A percentile compares a stretch with the other conserved stretches of the same genome.
Conservation (phyloP, 1,139 yeast species). For the Lizanozyma gosingica region DNA sequence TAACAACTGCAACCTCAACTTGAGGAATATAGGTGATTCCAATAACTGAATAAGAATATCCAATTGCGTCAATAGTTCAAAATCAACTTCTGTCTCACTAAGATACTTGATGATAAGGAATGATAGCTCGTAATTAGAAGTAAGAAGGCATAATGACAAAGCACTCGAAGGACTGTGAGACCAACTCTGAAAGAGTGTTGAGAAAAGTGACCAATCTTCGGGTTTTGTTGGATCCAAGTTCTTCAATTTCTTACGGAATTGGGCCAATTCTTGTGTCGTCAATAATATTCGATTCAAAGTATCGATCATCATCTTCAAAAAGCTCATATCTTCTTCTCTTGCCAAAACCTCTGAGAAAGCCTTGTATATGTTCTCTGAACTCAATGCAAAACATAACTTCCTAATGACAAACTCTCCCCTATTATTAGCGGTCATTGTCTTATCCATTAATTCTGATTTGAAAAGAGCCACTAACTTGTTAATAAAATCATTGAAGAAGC, state of each 20-base stretch:
- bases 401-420: slow-evolving; percentile 82
- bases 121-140: slow-evolving; percentile 87
- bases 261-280: slow-evolving; percentile 76
- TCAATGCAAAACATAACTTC: slow-evolving; percentile 71
- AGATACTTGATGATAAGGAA: slow-evolving; percentile 68
- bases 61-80: slow-evolving; percentile 64
- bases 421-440: slow-evolving; percentile 49
- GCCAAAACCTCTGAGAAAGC: slow-evolving; percentile 73
- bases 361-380: slow-evolving; percentile 76
- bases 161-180: slow-evolving; percentile 88
- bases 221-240: slow-evolving; percentile 33
- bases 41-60: slow-evolving; percentile 74
- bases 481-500: slow-evolving; percentile 70
- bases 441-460: slow-evolving; percentile 31
- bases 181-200: slow-evolving; percentile 82
- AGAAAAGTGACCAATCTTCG: slow-evolving; percentile 68
- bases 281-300: slow-evolving; percentile 79
- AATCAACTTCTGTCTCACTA: slow-evolving; percentile 67
- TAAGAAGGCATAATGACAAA: slow-evolving; percentile 72
- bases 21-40: slow-evolving; percentile 80
- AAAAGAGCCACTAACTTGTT: slow-evolving; percentile 61
- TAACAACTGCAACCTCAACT: slow-evolving; percentile 73
- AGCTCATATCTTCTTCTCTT: slow-evolving; percentile 53
- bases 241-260: slow-evolving; percentile 59
- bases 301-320: slow-evolving; percentile 75